Evolutionary conservation across 768 basidiomycete genomes (phyloP).

Genomic region (Psilocybe cyanescens): DNA sequence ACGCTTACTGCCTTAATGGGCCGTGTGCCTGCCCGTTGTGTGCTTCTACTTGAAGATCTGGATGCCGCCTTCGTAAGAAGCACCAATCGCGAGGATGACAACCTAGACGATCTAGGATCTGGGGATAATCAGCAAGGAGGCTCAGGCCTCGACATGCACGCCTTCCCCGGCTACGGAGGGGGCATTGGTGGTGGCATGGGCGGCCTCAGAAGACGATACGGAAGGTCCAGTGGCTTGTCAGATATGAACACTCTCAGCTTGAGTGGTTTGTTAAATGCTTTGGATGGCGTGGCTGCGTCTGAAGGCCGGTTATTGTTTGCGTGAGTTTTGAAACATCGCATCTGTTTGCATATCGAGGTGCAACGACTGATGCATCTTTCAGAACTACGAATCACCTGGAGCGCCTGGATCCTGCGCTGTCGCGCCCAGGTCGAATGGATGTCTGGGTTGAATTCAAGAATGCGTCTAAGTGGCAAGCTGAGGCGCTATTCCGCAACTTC

Average conservation of each 20-base stretch:
- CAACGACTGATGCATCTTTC: neutral
- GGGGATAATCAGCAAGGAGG: conserved; percentile 21
- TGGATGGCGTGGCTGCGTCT: conserved; percentile 86
- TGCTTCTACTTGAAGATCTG: conserved; percentile 89
- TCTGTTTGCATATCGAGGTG: conserved; percentile 3
- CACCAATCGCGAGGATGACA: conserved; percentile 61
- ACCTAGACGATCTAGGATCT: conserved; percentile 37
- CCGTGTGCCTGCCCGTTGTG: conserved; percentile 81
- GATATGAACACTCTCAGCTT: conserved; percentile 83
- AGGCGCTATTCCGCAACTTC: conserved; percentile 87
- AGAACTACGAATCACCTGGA: conserved; percentile 94
- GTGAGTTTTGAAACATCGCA: conserved; percentile 47
- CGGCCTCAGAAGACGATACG: conserved; percentile 44
- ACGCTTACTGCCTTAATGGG: conserved; percentile 88
- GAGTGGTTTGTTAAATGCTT: conserved; percentile 81
- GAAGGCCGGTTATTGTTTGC: conserved; percentile 91
- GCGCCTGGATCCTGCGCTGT: conserved; percentile 86
- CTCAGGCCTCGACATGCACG: conserved; percentile 13
- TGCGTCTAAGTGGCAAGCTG: conserved; percentile 84
- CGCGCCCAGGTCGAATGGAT: conserved; percentile 92
- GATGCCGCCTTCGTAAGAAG: conserved; percentile 88
- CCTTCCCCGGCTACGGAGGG: conserved; percentile 18
- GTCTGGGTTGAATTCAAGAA: conserved; percentile 93
- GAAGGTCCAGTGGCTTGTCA: conserved; percentile 42
- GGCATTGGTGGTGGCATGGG: conserved; percentile 22